These are phyloP conservation scores for Colletotrichum gloeosporioides DNA, from an alignment of 2,329 filamentous ascomycete genomes.

Conservation along the genomic window DNA sequence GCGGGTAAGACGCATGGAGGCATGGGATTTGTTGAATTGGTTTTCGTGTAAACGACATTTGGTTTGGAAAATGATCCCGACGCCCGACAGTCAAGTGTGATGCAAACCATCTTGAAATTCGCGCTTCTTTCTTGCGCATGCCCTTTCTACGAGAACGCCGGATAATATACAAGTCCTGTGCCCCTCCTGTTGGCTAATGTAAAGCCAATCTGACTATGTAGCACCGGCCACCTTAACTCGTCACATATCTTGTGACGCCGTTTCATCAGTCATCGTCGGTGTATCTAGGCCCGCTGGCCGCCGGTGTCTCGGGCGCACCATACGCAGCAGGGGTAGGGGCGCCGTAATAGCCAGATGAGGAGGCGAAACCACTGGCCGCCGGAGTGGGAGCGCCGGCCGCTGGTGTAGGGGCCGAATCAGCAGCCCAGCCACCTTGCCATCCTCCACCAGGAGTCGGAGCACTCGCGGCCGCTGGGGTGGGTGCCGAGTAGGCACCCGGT, in stretches of 20 bases:
- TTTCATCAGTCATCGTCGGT: constrained; percentile 52
- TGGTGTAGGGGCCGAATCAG: constrained; percentile 71
- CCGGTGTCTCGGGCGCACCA: constrained; percentile 64
- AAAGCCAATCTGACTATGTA: neutral
- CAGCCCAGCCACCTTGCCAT: constrained; percentile 64
- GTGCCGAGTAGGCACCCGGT: constrained; percentile 70
- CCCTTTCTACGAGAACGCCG: constrained; percentile 17
- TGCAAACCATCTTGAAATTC: neutral
- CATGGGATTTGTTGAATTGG: neutral
- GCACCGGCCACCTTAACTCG: neutral
- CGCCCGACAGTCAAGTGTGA: neutral
- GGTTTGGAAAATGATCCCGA: neutral
- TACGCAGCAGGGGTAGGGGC: constrained; percentile 72
- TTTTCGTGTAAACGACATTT: neutral
- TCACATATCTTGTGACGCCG: neutral
- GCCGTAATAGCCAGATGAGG: constrained; percentile 55
- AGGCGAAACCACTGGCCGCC: constrained; percentile 61
- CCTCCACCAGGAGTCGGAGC: constrained; percentile 74
- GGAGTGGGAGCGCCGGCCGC: constrained; percentile 72
- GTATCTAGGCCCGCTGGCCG: constrained; percentile 61
- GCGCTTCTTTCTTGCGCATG: neutral
- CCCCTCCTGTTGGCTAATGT: neutral
- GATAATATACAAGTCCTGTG: constrained; percentile 16
- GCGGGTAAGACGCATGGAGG: neutral
- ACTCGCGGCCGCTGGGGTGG: constrained; percentile 64